Conservation (phyloP, 176 grass and related monocot genomes). For the Elaeis guineensis region DNA sequence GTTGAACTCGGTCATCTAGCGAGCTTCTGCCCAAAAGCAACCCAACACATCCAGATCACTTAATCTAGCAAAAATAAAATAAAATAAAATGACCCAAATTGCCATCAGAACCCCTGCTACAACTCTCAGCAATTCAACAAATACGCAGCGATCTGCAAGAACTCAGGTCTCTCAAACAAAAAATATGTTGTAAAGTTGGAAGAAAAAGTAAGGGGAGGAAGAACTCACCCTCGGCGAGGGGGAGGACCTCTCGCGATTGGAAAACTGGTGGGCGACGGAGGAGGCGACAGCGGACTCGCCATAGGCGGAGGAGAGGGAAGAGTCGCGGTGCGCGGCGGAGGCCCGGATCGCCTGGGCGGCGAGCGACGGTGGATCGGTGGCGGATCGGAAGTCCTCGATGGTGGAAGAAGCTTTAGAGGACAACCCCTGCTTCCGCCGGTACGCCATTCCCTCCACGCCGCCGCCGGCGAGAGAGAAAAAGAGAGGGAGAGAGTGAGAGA, state of each 20-base stretch:
- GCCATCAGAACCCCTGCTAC: no score
- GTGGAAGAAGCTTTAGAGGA: background rate
- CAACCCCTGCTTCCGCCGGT: background rate
- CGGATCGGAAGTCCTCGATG: background rate
- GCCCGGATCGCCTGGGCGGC: background rate
- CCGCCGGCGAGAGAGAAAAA: no score
- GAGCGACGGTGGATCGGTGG: background rate
- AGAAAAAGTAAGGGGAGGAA: background rate
- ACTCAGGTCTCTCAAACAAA: background rate
- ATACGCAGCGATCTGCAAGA: background rate
- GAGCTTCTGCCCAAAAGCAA: no score
- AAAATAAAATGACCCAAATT: no score
- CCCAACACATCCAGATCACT: no score
- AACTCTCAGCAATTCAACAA: no score
- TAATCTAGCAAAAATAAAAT: no score
- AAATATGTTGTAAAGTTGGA: background rate
- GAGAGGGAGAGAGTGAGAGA: no score
- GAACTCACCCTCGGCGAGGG: constrained; percentile 28
- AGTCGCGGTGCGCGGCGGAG: background rate
- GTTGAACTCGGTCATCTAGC: no score
- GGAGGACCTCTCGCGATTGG: constrained; percentile 28
- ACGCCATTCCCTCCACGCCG: background rate
- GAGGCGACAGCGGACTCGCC: background rate
- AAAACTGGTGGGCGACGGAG: background rate
- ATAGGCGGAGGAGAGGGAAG: background rate